Conservation (phyloP, 495 filamentous ascomycete species). For the Aspergillus asperescens region DNA sequence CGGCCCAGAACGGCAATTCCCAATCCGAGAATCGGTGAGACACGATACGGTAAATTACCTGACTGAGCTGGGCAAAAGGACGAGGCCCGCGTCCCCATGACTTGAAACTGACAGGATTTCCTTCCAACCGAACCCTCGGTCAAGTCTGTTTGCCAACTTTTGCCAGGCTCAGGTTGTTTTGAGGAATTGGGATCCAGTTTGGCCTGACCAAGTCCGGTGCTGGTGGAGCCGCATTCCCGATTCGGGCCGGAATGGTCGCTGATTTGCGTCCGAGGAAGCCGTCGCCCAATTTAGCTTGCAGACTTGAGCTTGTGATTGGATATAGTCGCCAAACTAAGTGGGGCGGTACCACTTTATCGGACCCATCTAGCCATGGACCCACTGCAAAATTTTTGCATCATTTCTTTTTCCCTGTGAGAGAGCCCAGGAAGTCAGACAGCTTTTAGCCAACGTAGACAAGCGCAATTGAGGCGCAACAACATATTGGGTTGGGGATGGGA, state of each 20-base stretch:
- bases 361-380: conserved; percentile 18
- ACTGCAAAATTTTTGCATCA: conserved; percentile 14
- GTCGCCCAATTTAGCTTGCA: conserved; percentile 13
- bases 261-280: conserved; percentile 22
- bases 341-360: conserved; percentile 20
- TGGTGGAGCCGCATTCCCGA: conserved; percentile 28
- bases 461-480: not conserved
- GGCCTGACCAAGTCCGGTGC: conserved; percentile 12
- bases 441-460: not conserved
- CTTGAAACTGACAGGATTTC: conserved; percentile 7
- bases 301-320: conserved; percentile 1
- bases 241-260: conserved; percentile 22
- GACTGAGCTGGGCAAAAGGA: too few species aligned
- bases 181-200: not conserved
- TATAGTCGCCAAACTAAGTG: conserved; percentile 6
- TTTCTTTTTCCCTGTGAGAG: conserved; percentile 15
- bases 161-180: too few species aligned
- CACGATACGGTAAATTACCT: conserved; percentile 2
- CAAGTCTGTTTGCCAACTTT: not conserved
- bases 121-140: conserved; percentile 14
- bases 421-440: not conserved
- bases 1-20: conserved; percentile 8
- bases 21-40: conserved; percentile 16
- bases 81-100: too few species aligned
- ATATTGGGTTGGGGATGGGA: not conserved